Base-by-base conservation (phyloP, 2,329 filamentous ascomycete genomes). In the Huntiella bhutanensis region DNA sequence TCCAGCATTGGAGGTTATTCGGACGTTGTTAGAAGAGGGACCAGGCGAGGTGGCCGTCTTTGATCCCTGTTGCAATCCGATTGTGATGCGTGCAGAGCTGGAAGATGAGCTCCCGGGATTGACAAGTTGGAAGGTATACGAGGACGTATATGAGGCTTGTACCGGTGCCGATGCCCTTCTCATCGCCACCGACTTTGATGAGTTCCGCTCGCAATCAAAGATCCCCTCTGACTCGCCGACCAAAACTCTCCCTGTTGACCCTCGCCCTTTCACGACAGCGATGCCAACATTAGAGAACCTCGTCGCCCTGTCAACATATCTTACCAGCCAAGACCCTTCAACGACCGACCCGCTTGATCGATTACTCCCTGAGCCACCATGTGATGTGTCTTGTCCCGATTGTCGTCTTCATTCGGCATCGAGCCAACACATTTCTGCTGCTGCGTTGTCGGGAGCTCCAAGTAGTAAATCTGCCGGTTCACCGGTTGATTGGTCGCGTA, bases 1-100 rank as follows among this genome's bases (percentile, higher is more conserved):
- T 38, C 73, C 79, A 0, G 77, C 79, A 0, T 67, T 82, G 16
- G 75, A 77, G 53, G 73, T 83, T 52, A 73, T 84, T 59, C 71
- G 71, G 52, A 69, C 68, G 10, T 64, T 86, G 15, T 64, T 80
- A 7, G 70, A 76, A 51, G 80, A 85, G 56, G 66, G 68, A 22
- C 73, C 77, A 0, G 64, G 63, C 4, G 73, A 79, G 56, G 69
- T 84, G 43, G 70, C 74, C 41, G 71, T 84, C 48, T 84, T 75
- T 56, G 80, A 86, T 57, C 77, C 80, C 1, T 71, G 66, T 59
- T 73, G 70, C 55, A 68, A 70, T 55, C 65, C 68, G 3, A 58
- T 64, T 4, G 65, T 69, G 32, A 61, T 71, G 51, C 63, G 64
- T 55, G 61, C 63, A 33, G 70, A 74, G 60, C 69, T 74, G 48